Conservation (phyloP, 305 asterid species). For the Solanum chacoense region DNA sequence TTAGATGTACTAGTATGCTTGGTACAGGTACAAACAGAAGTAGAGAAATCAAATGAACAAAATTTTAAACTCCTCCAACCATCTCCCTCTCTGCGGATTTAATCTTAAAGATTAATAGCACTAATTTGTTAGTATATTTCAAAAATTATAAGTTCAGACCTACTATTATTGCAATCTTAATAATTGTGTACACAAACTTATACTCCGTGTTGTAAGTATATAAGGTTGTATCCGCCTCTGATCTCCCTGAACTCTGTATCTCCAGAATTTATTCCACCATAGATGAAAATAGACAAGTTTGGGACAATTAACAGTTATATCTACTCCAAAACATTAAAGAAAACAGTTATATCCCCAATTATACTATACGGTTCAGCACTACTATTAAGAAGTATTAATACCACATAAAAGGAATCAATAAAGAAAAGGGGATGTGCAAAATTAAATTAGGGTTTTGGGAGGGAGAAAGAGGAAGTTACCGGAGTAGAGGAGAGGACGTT, state of each 20-base stretch:
- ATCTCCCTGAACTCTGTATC: background rate
- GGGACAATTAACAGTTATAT: background rate
- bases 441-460: background rate
- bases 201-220: background rate
- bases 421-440: background rate
- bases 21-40: background rate
- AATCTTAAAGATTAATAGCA: background rate
- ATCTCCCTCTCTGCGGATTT: background rate
- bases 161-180: background rate
- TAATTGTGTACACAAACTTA: background rate
- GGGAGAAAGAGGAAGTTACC: conserved; percentile 3
- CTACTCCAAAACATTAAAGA: background rate
- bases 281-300: background rate
- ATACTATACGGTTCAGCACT: background rate
- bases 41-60: background rate
- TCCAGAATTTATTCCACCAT: background rate
- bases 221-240: background rate
- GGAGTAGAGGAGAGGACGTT: conserved; percentile 22
- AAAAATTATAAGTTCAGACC: background rate
- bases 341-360: background rate
- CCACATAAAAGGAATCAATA: background rate
- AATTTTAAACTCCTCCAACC: background rate
- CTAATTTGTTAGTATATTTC: background rate
- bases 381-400: background rate
- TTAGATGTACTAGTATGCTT: background rate